Percentiles rank a stretch among this genome's conserved stretches.
Conservation (phyloP, 2,329 filamentous ascomycete species). For the Aureobasidium uvarum region DNA sequence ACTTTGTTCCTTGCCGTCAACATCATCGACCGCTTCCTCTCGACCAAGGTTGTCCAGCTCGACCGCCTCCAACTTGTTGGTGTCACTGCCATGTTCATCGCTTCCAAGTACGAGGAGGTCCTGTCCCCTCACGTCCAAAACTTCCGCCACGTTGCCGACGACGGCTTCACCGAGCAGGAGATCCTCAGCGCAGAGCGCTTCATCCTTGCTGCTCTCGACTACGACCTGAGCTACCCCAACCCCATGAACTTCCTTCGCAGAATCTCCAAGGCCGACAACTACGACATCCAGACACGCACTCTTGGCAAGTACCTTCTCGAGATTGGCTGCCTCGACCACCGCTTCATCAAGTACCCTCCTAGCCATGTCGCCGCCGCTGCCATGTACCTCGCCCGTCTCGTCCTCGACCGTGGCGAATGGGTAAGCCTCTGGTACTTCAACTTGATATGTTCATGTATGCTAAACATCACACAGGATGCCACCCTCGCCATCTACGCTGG, state of each 20-base stretch:
- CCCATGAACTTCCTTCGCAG: constrained; percentile 99
- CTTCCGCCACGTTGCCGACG: constrained; percentile 95
- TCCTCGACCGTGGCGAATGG: constrained; percentile 89
- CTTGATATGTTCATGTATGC: too few relatives aligned
- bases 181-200: constrained; percentile 97
- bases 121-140: constrained; percentile 95
- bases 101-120: constrained; percentile 98
- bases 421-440: too few relatives aligned
- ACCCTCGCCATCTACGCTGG: constrained; percentile 89
- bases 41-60: constrained; percentile 89
- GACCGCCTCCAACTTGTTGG: constrained; percentile 95
- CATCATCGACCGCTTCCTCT: constrained; percentile 97
- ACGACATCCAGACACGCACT: constrained; percentile 96
- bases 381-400: constrained; percentile 91
- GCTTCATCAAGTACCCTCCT: constrained; percentile 85
- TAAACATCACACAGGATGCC: constrained; percentile 59
- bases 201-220: constrained; percentile 85
- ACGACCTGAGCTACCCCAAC: constrained; percentile 97
- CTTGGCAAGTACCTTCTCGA: constrained; percentile 97
- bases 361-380: constrained; percentile 88
- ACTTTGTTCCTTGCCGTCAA: constrained; percentile 96
- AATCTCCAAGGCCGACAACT: constrained; percentile 99
- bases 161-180: constrained; percentile 92
- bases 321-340: constrained; percentile 91
- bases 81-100: constrained; percentile 99